Evolutionary conservation across 192 early-diverging fungal species (phyloP), one percentile per base, ranked within the genome.

Genomic region (Umbelopsis ramanniana): DNA sequence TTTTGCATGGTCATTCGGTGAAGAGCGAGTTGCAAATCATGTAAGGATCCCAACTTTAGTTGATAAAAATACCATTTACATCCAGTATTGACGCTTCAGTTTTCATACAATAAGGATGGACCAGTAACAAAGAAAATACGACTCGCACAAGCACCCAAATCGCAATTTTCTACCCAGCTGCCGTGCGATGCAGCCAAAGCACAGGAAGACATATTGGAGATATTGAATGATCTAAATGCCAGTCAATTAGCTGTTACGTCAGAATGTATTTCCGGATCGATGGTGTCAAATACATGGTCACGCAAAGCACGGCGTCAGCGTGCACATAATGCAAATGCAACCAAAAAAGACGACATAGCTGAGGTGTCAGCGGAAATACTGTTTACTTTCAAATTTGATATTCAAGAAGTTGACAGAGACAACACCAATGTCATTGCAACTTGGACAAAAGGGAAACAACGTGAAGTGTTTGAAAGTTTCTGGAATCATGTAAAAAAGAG

Each of bases 1-100:
- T 1, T 75, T 89, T 33, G 87, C 78, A 12, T 89, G 87, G 87
- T 89, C 87, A 2, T 85, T 87, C 71, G 74, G 73, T 22, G 67
- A 74, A 19, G 67, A 82, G 26, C 79, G 80, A 21, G 74, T 76
- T 9, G 54, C 79, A 29, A 73, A 63, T 19, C 23, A 37, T 38
- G 57, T 63, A 35, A 37, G 57, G 15, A 3, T 35, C 19, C 17
- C 9, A 24, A 6, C 6, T 26, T 54, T 5, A 2, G 26, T 23
- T 22, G 14, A 19, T 54, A 1, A 21, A 22, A 2, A 22, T 24
- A 2, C 6, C 3, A 52, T 15, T 0, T 7, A 12, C 23, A 23
- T 14, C 22, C 12, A 5, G 0, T 10, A 14, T 14, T 54, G 22
- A 23, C 22, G 46, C 4, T 63, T 29, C 1, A 4, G 7, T 52